phyloP scores from a whole-genome alignment of 306 rosid genomes.

The Gleditsia sinensis region DNA sequence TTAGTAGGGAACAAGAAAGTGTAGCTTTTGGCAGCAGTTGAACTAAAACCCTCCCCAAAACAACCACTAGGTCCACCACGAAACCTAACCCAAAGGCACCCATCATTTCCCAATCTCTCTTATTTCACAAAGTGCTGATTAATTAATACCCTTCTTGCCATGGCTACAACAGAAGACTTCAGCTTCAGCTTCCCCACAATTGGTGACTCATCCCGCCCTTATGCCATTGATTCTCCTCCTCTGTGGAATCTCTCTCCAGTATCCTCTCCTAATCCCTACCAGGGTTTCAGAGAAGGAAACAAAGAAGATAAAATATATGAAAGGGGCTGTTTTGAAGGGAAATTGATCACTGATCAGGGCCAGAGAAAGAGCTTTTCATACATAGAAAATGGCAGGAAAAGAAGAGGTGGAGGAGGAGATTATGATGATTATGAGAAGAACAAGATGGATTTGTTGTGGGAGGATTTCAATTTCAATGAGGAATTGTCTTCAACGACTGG shows the following conservation, averaged over 20 bases:
- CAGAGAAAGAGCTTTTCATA: constrained; percentile 40
- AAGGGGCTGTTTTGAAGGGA: constrained; percentile 16
- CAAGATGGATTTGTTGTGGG: constrained; percentile 70
- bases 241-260: constrained; percentile 44
- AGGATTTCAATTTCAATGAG: constrained; percentile 62
- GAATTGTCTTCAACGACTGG: constrained; percentile 34
- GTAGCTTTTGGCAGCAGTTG: constrained; percentile 47
- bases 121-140: constrained; percentile 15
- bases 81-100: constrained; percentile 40
- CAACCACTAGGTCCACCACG: constrained; percentile 15
- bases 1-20: neutral
- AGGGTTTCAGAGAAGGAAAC: constrained; percentile 1
- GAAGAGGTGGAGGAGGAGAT: neutral
- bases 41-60: constrained; percentile 35
- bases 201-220: constrained; percentile 14
- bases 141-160: constrained; percentile 8
- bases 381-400: constrained; percentile 19
- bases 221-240: constrained; percentile 50
- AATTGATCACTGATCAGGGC: neutral
- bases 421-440: constrained; percentile 37
- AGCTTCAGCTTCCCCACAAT: constrained; percentile 50
- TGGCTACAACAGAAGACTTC: constrained; percentile 51
- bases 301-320: too few species aligned
- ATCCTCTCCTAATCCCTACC: constrained; percentile 25
- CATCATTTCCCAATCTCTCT: neutral